Evolutionary conservation across 2,329 filamentous ascomycete genomes (phyloP).

Genomic region (Helicocarpus griseus): DNA sequence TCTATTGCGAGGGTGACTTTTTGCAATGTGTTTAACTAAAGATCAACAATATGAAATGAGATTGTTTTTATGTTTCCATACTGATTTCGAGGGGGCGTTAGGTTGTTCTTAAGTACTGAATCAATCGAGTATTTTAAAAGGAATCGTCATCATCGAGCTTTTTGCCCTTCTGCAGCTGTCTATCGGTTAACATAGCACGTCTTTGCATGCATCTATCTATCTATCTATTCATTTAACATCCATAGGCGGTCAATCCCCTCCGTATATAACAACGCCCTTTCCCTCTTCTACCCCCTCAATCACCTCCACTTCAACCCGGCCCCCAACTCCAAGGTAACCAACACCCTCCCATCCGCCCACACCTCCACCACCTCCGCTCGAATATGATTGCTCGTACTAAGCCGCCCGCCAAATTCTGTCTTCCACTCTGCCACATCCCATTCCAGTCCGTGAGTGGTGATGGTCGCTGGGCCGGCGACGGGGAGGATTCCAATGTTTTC

Average conservation of each 20-base stretch:
- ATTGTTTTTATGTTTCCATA: too few species aligned
- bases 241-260: too few species aligned
- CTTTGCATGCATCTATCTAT: not conserved
- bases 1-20: too few species aligned
- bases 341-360: conserved; percentile 52
- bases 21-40: too few species aligned
- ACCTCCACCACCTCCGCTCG: conserved; percentile 52
- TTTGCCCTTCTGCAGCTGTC: too few species aligned
- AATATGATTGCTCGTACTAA: conserved; percentile 77
- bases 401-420: conserved; percentile 61
- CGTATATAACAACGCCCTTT: not conserved
- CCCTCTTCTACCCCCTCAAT: conserved; percentile 3
- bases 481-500: conserved; percentile 82
- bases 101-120: too few species aligned
- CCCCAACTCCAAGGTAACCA: conserved; percentile 65
- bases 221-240: not conserved
- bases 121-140: too few species aligned
- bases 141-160: too few species aligned
- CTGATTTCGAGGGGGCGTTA: too few species aligned
- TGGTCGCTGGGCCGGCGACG: conserved; percentile 64
- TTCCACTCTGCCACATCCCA: conserved; percentile 85
- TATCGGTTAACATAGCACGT: too few species aligned
- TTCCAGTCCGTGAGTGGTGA: conserved; percentile 70
- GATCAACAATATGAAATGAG: too few species aligned
- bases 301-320: conserved; percentile 23